Evolutionary conservation across 495 filamentous ascomycete genomes (phyloP), one percentile per base, ranked within the genome.

Genomic region (Trichoderma reesei): DNA sequence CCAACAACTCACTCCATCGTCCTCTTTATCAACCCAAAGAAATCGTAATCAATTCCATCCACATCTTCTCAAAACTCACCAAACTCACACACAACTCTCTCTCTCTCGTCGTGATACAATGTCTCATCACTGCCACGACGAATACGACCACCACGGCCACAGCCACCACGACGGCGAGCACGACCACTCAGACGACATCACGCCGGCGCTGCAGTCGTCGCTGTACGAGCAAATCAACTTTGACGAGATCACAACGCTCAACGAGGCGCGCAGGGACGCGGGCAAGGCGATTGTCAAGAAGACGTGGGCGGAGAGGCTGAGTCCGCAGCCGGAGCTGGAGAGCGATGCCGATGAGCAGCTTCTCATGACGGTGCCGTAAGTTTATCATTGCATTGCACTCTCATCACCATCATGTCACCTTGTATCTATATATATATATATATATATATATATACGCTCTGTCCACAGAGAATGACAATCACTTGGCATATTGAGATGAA

Each of bases 221-320:
- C 82, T 98, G 13, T 98, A 96, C 75, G 83, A 90, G 56, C 88
- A 96, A 71, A 93, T 98, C 69, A 82, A 92, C 64, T 97, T 98
- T 73, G 87, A 90, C 74, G 82, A 83, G 13, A 88, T 98, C 68
- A 82, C 72, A n/a, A 92, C 93, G 0, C 72, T 96, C 62, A 98
- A 98, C 72, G 95, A 98, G 75, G 76, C 83, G 0, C 72, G 72
- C 7, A 74, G 83, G 5, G 83, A 85, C 44, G 85, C 88, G 3
- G 94, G 91, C 41, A 81, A 80, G 63, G 85, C 82, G 1, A 83
- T 97, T 61, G 82, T 92, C n/a, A 82, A 89, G 74, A 98, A 98
- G 76, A 89, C 90, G 54, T 98, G 92, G 92, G 80, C 83, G 5
- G 86, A 96, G 72, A 78, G 94, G 63, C 68, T 97, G 64, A 73